Conservation (phyloP, 176 grass and related monocot genomes). For the Phyllostachys edulis region DNA sequence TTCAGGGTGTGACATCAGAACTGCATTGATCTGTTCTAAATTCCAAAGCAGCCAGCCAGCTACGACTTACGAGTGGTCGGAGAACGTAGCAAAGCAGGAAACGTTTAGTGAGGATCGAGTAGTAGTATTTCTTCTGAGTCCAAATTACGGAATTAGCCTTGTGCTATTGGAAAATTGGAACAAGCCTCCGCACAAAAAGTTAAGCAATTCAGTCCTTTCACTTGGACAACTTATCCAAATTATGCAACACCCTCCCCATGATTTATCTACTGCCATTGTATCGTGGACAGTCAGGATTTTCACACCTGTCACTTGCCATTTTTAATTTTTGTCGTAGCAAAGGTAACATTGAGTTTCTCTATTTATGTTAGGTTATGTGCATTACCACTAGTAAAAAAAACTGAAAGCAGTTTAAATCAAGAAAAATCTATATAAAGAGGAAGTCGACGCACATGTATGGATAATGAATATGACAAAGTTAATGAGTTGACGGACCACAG, state of each 20-base stretch:
- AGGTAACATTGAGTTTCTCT: background rate
- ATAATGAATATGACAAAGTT: background rate
- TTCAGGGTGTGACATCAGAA: background rate
- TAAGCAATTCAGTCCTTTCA: background rate
- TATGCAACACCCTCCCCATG: background rate
- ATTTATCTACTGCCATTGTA: background rate
- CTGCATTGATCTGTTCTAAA: background rate
- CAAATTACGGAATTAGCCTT: background rate
- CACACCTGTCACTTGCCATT: background rate
- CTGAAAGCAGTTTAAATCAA: background rate
- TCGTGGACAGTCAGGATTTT: background rate
- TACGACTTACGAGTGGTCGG: background rate
- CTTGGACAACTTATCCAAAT: background rate
- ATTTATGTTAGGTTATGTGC: background rate
- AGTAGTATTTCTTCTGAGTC: background rate
- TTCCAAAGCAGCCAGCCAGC: slow-evolving; percentile 11
- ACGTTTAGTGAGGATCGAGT: background rate
- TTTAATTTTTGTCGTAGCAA: background rate
- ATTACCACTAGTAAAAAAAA: background rate
- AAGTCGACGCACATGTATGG: background rate
- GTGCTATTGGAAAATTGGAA: background rate
- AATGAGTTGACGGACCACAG: background rate
- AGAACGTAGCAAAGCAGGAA: background rate
- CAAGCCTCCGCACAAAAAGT: background rate
- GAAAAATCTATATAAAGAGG: background rate